These are phyloP conservation scores for Calophaca sinica DNA, from an alignment of 306 rosid species.

Conservation along the genomic window DNA sequence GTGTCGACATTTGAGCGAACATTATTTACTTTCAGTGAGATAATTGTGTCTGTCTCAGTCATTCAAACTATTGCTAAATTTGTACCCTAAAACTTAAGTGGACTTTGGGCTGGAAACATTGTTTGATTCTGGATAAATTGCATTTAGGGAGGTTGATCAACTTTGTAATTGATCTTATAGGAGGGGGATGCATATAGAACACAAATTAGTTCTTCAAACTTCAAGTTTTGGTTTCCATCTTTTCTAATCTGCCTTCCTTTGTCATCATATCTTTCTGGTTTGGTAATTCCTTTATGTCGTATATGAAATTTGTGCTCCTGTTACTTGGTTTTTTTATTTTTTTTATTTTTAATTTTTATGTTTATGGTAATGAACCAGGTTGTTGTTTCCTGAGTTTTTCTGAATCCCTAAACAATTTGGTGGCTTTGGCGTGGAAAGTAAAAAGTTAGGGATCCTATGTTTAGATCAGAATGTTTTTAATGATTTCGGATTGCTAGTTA, in stretches of 20 bases:
- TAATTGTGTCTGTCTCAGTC: constrained; percentile 10
- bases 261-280: constrained; percentile 4
- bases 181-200: not conserved
- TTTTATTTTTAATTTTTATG: no score
- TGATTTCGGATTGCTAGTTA: not conserved
- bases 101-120: constrained; percentile 5
- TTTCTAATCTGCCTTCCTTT: constrained; percentile 35
- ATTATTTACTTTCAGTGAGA: constrained; percentile 29
- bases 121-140: constrained; percentile 7
- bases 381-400: constrained; percentile 27
- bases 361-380: not conserved
- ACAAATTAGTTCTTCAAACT: constrained; percentile 21
- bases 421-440: constrained; percentile 7
- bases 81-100: not conserved
- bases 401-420: constrained; percentile 17
- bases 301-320: constrained; percentile 34
- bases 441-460: not conserved
- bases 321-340: constrained; percentile 15
- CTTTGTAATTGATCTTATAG: constrained; percentile 28
- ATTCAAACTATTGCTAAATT: constrained; percentile 17
- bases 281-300: not conserved
- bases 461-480: not conserved
- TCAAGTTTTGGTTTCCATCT: constrained; percentile 21
- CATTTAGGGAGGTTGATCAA: constrained; percentile 24
- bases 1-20: constrained; percentile 5